Percentiles rank a stretch among this genome's conserved stretches.
These are phyloP conservation scores for Byssochlamys sp. DNA, from an alignment of 2,329 filamentous ascomycete species.

Conservation along the genomic window DNA sequence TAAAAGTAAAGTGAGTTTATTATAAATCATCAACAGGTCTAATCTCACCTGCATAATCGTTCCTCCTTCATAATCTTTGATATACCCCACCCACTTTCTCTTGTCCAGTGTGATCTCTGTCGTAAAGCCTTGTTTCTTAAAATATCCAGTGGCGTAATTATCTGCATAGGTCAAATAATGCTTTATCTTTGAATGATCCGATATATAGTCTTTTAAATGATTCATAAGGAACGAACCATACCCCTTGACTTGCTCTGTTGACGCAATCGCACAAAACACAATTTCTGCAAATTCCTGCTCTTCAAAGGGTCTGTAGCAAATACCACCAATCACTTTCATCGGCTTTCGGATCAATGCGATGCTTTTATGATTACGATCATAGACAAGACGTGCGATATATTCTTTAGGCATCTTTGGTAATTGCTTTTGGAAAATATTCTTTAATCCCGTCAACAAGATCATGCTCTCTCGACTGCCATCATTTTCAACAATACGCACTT, in stretches of 20 bases:
- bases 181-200: slow-evolving; percentile 92
- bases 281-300: slow-evolving; percentile 91
- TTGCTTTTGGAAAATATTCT: slow-evolving; percentile 97
- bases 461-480: slow-evolving; percentile 77
- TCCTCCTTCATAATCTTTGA: slow-evolving; percentile 98
- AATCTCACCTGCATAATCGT: slow-evolving; percentile 99
- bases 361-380: slow-evolving; percentile 88
- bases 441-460: slow-evolving; percentile 88
- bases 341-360: slow-evolving; percentile 97
- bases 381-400: slow-evolving; percentile 93
- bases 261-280: slow-evolving; percentile 94
- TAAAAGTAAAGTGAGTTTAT: no score
- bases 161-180: slow-evolving; percentile 98
- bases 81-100: no score
- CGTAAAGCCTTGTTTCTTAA: slow-evolving; percentile 97
- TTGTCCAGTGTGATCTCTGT: slow-evolving; percentile 92
- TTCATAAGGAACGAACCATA: slow-evolving; percentile 98
- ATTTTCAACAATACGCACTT: slow-evolving; percentile 96
- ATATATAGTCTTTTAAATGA: slow-evolving; percentile 95
- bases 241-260: slow-evolving; percentile 95
- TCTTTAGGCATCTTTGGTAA: slow-evolving; percentile 98
- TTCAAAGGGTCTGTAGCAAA: slow-evolving; percentile 91
- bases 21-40: no score
- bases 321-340: slow-evolving; percentile 82
- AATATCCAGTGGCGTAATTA: slow-evolving; percentile 97